Conservation (phyloP, 1,284 basidiomycete species). For the Trametes hirsuta region DNA sequence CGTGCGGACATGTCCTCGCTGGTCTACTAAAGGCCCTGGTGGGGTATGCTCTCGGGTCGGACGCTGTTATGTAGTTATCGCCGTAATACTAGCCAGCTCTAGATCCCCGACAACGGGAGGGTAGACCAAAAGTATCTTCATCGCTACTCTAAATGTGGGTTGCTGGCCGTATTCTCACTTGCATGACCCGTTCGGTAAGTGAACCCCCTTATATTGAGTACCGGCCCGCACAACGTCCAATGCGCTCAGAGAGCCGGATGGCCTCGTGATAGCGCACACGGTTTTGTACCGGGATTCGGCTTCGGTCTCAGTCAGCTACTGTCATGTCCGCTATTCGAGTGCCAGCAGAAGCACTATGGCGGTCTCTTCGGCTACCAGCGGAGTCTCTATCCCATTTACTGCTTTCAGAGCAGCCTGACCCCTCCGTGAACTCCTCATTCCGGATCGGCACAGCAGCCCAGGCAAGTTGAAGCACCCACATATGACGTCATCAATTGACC, state of each 20-base stretch:
- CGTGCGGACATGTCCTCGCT: conserved; percentile 82
- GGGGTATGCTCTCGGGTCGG: conserved; percentile 5
- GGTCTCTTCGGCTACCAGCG: conserved; percentile 40
- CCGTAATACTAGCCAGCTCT: conserved; percentile 27
- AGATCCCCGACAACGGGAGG: conserved; percentile 16
- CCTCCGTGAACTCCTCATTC: conserved; percentile 52
- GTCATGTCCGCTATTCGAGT: conserved; percentile 1
- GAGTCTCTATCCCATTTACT: conserved; percentile 40
- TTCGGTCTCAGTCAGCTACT: no score
- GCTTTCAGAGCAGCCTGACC: conserved; percentile 43
- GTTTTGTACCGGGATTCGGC: no score
- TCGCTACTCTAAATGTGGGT: conserved; percentile 9
- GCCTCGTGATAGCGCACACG: no score
- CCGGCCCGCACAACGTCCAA: no score
- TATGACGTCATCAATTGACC: not conserved
- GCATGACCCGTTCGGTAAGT: not conserved
- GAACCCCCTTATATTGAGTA: no score
- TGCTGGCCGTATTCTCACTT: conserved; percentile 7
- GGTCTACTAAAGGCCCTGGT: conserved; percentile 52
- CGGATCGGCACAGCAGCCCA: conserved; percentile 54
- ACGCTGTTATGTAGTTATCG: conserved; percentile 23
- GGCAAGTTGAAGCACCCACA: conserved; percentile 33
- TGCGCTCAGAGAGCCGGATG: no score
- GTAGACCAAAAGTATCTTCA: conserved; percentile 29
- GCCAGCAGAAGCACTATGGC: conserved; percentile 39